Evolutionary conservation across 2,329 filamentous ascomycete species (phyloP).

Genomic region (Pseudogymnoascus verrucosus): DNA sequence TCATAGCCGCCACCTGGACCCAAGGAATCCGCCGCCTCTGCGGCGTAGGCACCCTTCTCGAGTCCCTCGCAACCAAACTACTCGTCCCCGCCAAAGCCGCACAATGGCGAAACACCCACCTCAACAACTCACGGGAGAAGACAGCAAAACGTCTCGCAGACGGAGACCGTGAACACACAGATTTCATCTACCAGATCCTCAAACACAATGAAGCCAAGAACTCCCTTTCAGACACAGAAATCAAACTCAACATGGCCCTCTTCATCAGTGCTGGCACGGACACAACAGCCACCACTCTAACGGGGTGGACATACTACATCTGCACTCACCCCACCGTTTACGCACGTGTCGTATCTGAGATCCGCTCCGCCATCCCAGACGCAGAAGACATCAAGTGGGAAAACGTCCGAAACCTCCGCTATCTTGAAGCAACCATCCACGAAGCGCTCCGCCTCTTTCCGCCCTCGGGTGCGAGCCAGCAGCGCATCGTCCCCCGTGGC

Average conservation of each 20-base stretch:
- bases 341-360: not conserved
- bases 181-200: constrained; percentile 23
- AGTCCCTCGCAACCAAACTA: not conserved
- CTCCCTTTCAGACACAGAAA: constrained; percentile 15
- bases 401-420: constrained; percentile 12
- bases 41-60: not conserved
- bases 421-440: constrained; percentile 12
- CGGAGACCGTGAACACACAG: constrained; percentile 13
- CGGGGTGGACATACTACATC: constrained; percentile 21
- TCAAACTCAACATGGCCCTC: constrained; percentile 20
- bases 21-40: constrained; percentile 6
- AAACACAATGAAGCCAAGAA: constrained; percentile 17
- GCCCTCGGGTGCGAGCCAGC: constrained; percentile 32
- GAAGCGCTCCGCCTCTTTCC: constrained; percentile 11
- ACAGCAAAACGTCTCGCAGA: constrained; percentile 19
- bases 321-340: not conserved
- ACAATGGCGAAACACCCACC: constrained; percentile 19
- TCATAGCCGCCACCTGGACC: not conserved
- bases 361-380: not conserved
- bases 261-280: constrained; percentile 24
- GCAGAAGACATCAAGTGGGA: constrained; percentile 10
- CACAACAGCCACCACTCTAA: constrained; percentile 22
- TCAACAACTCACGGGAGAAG: constrained; percentile 20
- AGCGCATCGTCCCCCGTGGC: constrained; percentile 32
- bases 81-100: not conserved